Base-by-base conservation (phyloP, 345 rosid species). In the Adansonia digitata region DNA sequence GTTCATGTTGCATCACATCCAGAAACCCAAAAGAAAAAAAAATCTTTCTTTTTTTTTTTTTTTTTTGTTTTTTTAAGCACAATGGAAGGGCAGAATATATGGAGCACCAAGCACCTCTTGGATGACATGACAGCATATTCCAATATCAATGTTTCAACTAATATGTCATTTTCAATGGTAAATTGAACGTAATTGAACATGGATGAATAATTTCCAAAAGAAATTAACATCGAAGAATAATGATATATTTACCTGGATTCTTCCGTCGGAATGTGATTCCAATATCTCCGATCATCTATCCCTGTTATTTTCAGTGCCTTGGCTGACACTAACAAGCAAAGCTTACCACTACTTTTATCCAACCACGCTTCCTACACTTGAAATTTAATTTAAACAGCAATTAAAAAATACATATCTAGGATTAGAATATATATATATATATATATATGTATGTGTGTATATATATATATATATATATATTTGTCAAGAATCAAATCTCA, bases 281-380 rank as follows among this genome's bases (percentile, higher is more conserved):
- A 94, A 73, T 94, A 92, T 82, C 97, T 87, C 70, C 97, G 87
- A 77, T 94, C 98, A 74, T 91, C 94, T 18, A 94, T 87, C 26
- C 98, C 97, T 0, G 97, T 91, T 43, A 94, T 89, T 74, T 86
- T 94, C 86, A 94, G 75, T 18, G 89, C 97, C 86, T 86, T 87
- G 2, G 91, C 86, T 20, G 98, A 91, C 62, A 91, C 74, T 17
- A 85, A 84, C 82, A 94, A 26, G 79, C 88, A 86, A 70, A 87
- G 75, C 80, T 91, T 86, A 8, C 98, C 97, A 42, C 88, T 92
- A 11, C 74, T 81, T 83, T 87, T 88, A 49, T 94, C 98, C 89
- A 94, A 39, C 97, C 94, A 89, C 56, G 85, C 84, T 79, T 82
- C 93, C 97, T 92, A 75, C 62, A 15, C 64, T 42, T 78, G 12